phyloP scores from a whole-genome alignment of 208 protist species.

The Naegleria lovaniensis region DNA sequence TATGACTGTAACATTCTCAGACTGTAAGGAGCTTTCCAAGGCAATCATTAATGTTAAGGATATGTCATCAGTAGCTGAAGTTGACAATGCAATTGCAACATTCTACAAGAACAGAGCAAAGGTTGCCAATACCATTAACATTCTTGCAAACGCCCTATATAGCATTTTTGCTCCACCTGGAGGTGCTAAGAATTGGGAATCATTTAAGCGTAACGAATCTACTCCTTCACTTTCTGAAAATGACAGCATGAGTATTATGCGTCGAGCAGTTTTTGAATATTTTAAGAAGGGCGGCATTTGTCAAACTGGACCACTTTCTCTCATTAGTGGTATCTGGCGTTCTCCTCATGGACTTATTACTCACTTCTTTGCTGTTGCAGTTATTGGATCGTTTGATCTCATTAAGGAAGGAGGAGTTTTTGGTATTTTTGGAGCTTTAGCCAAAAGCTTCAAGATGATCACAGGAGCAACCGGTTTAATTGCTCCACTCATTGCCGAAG shows the following conservation, averaged over 20 bases:
- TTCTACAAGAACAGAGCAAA: constrained; percentile 56
- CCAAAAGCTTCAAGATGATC: background rate
- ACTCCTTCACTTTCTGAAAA: background rate
- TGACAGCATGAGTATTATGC: constrained; percentile 47
- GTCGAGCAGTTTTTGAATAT: constrained; percentile 79
- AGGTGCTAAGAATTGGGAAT: constrained; percentile 22
- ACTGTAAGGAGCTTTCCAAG: constrained; percentile 60
- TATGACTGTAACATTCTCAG: constrained; percentile 79
- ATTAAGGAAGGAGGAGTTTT: background rate
- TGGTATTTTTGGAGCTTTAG: background rate
- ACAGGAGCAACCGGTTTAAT: background rate
- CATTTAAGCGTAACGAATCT: background rate
- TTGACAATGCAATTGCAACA: constrained; percentile 60
- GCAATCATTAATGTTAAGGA: constrained; percentile 52
- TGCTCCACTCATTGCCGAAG: constrained; percentile 18
- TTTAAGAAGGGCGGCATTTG: constrained; percentile 72
- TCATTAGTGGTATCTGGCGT: constrained; percentile 66
- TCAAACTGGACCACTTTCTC: constrained; percentile 65
- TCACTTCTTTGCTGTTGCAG: constrained; percentile 70
- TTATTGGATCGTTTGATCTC: constrained; percentile 33
- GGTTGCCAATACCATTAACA: constrained; percentile 72
- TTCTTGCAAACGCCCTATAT: constrained; percentile 79
- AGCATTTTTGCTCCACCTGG: constrained; percentile 55
- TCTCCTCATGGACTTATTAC: constrained; percentile 58
- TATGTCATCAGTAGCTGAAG: constrained; percentile 46